Evolutionary conservation across 2,329 filamentous ascomycete genomes (phyloP).

Genomic region (Fusarium sp.): DNA sequence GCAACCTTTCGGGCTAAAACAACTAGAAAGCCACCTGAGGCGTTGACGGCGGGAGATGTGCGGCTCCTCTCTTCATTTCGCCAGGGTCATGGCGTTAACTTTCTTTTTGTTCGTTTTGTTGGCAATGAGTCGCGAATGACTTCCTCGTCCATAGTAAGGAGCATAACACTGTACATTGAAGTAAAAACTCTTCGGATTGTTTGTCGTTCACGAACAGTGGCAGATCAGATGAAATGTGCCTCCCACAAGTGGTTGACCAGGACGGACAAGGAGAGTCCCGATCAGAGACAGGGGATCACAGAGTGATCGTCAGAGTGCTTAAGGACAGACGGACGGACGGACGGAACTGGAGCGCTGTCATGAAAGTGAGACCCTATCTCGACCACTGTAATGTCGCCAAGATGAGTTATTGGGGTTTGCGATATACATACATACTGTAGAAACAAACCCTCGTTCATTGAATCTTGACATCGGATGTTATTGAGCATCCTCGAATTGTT

Average conservation of each 20-base stretch:
- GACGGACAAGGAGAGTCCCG: constrained; percentile 17
- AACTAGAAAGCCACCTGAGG: constrained; percentile 31
- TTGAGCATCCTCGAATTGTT: background rate
- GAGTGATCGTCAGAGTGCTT: constrained; percentile 27
- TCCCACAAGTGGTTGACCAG: constrained; percentile 24
- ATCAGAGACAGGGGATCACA: constrained; percentile 34
- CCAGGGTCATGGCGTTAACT: constrained; percentile 26
- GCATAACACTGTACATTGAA: background rate
- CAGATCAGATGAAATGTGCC: constrained; percentile 21
- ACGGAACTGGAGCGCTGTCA: constrained; percentile 37
- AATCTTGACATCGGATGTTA: background rate
- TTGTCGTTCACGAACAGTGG: constrained; percentile 14
- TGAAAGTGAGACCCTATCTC: constrained; percentile 24
- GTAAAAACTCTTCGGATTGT: background rate
- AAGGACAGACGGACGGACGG: constrained; percentile 21
- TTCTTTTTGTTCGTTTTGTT: background rate
- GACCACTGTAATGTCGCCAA: background rate
- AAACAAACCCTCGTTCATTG: background rate
- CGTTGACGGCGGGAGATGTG: constrained; percentile 37
- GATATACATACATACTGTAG: background rate
- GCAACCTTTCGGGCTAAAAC: constrained; percentile 30
- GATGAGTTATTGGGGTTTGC: background rate
- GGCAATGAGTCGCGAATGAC: constrained; percentile 11
- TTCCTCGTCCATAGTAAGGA: background rate
- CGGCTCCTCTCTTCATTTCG: constrained; percentile 35